phyloP scores from a whole-genome alignment of 805 yeast species.

The Monosporozyma aquatica region DNA sequence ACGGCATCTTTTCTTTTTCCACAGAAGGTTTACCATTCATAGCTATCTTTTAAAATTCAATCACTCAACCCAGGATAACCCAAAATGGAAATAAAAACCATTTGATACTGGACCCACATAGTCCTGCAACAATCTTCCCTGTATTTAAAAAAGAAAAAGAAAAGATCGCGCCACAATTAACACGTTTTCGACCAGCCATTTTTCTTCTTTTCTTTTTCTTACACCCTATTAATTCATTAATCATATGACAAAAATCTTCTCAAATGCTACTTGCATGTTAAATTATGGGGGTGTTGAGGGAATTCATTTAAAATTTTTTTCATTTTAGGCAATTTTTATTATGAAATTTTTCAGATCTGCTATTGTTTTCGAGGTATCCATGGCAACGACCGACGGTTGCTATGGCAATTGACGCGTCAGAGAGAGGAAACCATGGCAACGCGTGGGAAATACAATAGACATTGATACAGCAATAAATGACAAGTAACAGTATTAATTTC shows the following conservation, averaged over 20 bases:
- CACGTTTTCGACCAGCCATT: background rate
- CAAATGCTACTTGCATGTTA: too few relatives aligned
- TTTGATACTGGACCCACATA: too few relatives aligned
- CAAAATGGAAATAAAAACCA: too few relatives aligned
- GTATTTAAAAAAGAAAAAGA: too few relatives aligned
- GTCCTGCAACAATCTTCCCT: too few relatives aligned
- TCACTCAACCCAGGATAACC: too few relatives aligned
- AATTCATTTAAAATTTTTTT: background rate
- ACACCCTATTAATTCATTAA: background rate
- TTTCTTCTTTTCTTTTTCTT: background rate
- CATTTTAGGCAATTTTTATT: background rate
- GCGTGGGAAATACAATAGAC: background rate
- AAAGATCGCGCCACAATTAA: background rate
- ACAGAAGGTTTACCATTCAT: too few relatives aligned
- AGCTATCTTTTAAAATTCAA: too few relatives aligned
- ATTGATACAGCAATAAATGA: too few relatives aligned
- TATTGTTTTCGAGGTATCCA: background rate
- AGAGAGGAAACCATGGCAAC: constrained; percentile 1
- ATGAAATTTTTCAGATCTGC: background rate
- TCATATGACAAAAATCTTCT: too few relatives aligned
- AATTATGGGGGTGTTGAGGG: background rate
- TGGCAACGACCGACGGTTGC: background rate
- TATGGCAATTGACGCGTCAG: constrained; percentile 1
- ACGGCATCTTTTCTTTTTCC: background rate
- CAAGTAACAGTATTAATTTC: background rate